Conservation (phyloP, 1,284 basidiomycete genomes). For the Pascua sp. region DNA sequence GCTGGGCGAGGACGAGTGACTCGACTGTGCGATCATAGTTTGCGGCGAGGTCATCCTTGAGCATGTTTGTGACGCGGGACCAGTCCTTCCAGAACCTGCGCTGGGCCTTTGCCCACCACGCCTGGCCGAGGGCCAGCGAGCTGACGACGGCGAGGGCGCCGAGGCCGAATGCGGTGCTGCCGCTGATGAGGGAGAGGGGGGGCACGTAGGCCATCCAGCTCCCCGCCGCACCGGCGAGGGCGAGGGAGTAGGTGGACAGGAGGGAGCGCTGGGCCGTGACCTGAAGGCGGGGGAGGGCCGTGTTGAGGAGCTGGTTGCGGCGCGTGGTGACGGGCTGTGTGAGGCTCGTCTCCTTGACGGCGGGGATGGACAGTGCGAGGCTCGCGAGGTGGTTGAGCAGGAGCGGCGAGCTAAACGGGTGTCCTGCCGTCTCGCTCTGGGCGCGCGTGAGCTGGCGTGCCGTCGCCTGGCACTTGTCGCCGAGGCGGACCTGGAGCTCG, state of each 20-base stretch:
- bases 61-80: slow-evolving; percentile 63
- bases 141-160: slow-evolving; percentile 58
- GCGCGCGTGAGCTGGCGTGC: slow-evolving; percentile 26
- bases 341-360: slow-evolving; percentile 56
- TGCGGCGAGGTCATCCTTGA: slow-evolving; percentile 68
- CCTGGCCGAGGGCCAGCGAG: slow-evolving; percentile 64
- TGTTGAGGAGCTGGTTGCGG: slow-evolving; percentile 58
- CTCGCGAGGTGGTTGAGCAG: slow-evolving; percentile 63
- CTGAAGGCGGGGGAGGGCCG: slow-evolving; percentile 63
- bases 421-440: slow-evolving; percentile 44
- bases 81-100: slow-evolving; percentile 70
- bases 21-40: slow-evolving; percentile 47
- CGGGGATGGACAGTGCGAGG: slow-evolving; percentile 54
- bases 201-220: slow-evolving; percentile 39
- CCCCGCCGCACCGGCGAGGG: slow-evolving; percentile 50
- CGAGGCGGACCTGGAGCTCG: slow-evolving; percentile 56
- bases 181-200: slow-evolving; percentile 21
- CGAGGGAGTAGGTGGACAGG: slow-evolving; percentile 50
- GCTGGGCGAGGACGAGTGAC: slow-evolving; percentile 42
- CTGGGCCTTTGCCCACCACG: slow-evolving; percentile 68
- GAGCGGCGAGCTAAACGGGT: slow-evolving; percentile 61
- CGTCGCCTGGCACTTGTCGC: slow-evolving; percentile 38
- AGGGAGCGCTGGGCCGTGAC: slow-evolving; percentile 63
- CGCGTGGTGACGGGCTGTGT: slow-evolving; percentile 59
- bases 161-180: slow-evolving; percentile 59